Base-by-base conservation (phyloP, 768 basidiomycete genomes). In the Heimioporus sp. region DNA sequence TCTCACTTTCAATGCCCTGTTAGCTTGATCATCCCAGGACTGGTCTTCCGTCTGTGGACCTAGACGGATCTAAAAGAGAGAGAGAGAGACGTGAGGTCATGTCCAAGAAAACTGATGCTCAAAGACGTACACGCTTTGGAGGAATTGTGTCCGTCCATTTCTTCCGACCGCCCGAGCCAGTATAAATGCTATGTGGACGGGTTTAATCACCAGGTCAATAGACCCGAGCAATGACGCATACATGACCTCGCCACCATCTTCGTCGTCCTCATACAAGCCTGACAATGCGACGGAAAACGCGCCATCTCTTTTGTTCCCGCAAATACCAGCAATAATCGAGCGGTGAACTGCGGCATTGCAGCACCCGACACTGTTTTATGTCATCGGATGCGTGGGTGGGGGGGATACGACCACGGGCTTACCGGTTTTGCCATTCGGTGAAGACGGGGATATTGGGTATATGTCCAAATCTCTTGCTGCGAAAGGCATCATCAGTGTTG, bases 241-340 rank as follows among this genome's bases (percentile, higher is more conserved):
- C 68, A 69, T 54, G 4, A 63, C 43, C 17, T 67, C 61, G 1
- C 65, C 66, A 0, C 51, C 52, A 36, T 67, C 66, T 37, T 63
- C 52, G 20, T 67, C 40, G 31, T 69, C 65, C 39, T 39, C 8
- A 48, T 69, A 67, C 10, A 7, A 10, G 19, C n/a, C 5, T 2
- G 67, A 65, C 19, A 67, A 4, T 10, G 35, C 53, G 32, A 69
- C 31, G 17, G 66, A 67, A 20, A 16, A 59, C 1, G 21, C 46
- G 11, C 68, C 65, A 0, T 50, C 12, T 8, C 0, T 13, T 4
- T 6, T 3, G 12, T 19, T 63, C 20, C 66, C 66, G 31, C 28
- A 53, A 41, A 67, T 69, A 7, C 66, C 66, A 16, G 51, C 49
- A 9, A 58, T 35, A 1, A 1, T 0, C 0, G 42, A 16, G 11